Conservation (phyloP, 306 rosid species). For the Ceratonia siliqua region DNA sequence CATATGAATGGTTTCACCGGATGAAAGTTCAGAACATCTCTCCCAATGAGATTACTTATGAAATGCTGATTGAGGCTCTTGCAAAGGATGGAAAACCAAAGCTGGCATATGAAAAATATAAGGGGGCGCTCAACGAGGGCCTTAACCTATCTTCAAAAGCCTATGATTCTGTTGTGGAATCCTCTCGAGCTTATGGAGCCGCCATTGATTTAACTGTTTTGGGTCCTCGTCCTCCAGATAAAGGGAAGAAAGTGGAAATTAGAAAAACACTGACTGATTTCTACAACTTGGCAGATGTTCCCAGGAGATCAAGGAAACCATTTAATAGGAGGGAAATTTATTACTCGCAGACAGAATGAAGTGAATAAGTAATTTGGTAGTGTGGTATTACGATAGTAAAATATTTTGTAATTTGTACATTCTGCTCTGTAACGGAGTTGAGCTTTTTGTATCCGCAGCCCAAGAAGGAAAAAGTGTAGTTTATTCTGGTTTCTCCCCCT, state of each 20-base stretch:
- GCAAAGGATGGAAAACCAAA: conserved; percentile 85
- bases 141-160: conserved; percentile 68
- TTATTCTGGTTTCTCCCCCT: conserved; percentile 17
- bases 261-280: conserved; percentile 46
- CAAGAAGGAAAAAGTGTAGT: conserved; percentile 8
- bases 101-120: conserved; percentile 79
- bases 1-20: conserved; percentile 92
- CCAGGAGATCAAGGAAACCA: conserved; percentile 41
- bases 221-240: conserved; percentile 74
- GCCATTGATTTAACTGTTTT: conserved; percentile 51
- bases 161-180: conserved; percentile 64
- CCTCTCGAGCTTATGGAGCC: conserved; percentile 57
- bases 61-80: conserved; percentile 85
- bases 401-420: conserved; percentile 40
- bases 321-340: conserved; percentile 45
- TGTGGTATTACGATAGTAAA: conserved; percentile 28
- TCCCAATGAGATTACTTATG: conserved; percentile 75
- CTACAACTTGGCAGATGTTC: conserved; percentile 44
- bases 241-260: conserved; percentile 39
- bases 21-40: conserved; percentile 73
- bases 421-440: conserved; percentile 15
- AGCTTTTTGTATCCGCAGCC: conserved; percentile 23
- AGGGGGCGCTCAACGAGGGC: conserved; percentile 68
- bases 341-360: conserved; percentile 29
- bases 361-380: conserved; percentile 27